phyloP scores from a whole-genome alignment of 345 rosid species.

The Boechera divaricarpa region DNA sequence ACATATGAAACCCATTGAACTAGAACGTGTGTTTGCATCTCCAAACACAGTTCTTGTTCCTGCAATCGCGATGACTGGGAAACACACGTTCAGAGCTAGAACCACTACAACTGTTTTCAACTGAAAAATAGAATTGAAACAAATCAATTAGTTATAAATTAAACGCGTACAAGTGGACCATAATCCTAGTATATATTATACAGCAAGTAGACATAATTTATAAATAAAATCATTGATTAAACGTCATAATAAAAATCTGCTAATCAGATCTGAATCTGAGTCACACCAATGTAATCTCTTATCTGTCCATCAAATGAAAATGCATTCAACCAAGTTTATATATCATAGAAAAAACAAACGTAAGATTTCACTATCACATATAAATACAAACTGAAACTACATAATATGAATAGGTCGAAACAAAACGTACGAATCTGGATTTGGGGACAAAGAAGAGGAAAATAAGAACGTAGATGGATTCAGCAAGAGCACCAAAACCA shows the following conservation, averaged over 20 bases:
- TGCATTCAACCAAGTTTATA: slow-evolving; percentile 2
- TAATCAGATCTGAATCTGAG: slow-evolving; percentile 44
- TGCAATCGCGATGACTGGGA: slow-evolving; percentile 52
- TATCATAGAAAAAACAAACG: background rate
- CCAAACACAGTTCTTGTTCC: slow-evolving; percentile 52
- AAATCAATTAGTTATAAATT: slow-evolving; percentile 5
- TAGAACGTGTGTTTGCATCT: slow-evolving; percentile 57
- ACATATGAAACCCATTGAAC: slow-evolving; percentile 62
- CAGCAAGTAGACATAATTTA: slow-evolving; percentile 22
- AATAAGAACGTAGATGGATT: slow-evolving; percentile 53
- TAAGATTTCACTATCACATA: slow-evolving; percentile 11
- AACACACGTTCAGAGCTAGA: slow-evolving; percentile 56
- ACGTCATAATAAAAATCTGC: slow-evolving; percentile 4
- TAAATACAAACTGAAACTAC: background rate
- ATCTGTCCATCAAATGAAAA: slow-evolving; percentile 26
- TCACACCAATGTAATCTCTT: slow-evolving; percentile 22
- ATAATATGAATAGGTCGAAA: background rate
- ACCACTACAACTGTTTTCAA: slow-evolving; percentile 50
- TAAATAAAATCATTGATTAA: slow-evolving; percentile 7
- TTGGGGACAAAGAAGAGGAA: slow-evolving; percentile 59
- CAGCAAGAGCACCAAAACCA: slow-evolving; percentile 71
- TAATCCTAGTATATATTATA: slow-evolving; percentile 6
- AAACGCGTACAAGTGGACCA: slow-evolving; percentile 27
- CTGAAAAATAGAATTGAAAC: slow-evolving; percentile 38
- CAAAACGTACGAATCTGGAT: slow-evolving; percentile 47